Percentiles rank a stretch among this genome's conserved stretches.
phyloP scores from a whole-genome alignment of 2,329 filamentous ascomycete species.

The Anthostomella pinea region DNA sequence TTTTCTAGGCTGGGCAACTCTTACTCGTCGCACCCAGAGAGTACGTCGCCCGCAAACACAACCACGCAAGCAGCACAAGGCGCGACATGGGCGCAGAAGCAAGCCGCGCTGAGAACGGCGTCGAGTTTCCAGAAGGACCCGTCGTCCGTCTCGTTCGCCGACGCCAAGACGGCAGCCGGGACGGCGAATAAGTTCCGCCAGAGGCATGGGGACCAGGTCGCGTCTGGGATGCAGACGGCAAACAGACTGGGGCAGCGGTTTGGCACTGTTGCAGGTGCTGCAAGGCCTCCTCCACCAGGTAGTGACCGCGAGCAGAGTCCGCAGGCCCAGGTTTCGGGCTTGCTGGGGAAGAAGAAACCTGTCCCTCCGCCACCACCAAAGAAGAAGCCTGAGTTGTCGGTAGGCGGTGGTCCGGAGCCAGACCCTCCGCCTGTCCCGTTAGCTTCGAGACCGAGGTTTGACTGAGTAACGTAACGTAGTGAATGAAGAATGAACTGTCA shows the following conservation, averaged over 20 bases:
- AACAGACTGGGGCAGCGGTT: slow-evolving; percentile 60
- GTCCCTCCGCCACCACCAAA: slow-evolving; percentile 42
- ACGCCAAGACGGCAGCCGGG: slow-evolving; percentile 55
- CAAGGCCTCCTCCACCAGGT: slow-evolving; percentile 38
- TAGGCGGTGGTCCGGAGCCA: slow-evolving; percentile 25
- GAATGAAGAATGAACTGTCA: background rate
- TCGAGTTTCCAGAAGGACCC: slow-evolving; percentile 59
- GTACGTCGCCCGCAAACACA: no score
- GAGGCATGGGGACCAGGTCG: slow-evolving; percentile 66
- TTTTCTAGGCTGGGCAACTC: slow-evolving; percentile 53
- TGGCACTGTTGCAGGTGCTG: no score
- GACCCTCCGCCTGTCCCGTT: slow-evolving; percentile 52
- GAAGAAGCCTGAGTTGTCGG: slow-evolving; percentile 45
- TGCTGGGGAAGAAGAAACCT: slow-evolving; percentile 49
- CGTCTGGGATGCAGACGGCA: slow-evolving; percentile 55
- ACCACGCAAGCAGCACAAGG: no score
- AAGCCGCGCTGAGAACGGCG: slow-evolving; percentile 61
- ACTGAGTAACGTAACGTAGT: slow-evolving; percentile 1
- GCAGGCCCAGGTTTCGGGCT: slow-evolving; percentile 11
- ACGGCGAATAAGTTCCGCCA: slow-evolving; percentile 69
- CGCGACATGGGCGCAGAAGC: slow-evolving; percentile 63
- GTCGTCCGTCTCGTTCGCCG: slow-evolving; percentile 56
- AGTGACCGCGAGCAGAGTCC: slow-evolving; percentile 2
- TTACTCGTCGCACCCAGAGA: no score
- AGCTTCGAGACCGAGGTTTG: slow-evolving; percentile 47